Evolutionary conservation across 257 asterid genomes (phyloP), one percentile per base, ranked within the genome.

Genomic region (Ophiorrhiza pumila): DNA sequence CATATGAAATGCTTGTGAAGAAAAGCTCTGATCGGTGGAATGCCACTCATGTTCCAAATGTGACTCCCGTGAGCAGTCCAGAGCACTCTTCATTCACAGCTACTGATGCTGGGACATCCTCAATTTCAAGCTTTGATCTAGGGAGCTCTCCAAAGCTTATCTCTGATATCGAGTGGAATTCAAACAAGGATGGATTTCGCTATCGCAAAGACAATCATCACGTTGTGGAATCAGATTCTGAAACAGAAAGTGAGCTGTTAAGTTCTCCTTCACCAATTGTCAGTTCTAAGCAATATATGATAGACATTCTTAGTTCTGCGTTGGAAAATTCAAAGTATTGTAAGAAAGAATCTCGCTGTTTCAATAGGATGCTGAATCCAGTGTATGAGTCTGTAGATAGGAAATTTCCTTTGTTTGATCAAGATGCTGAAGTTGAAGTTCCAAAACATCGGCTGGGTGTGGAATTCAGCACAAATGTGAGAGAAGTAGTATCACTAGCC

Each of bases 21-120:
- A 76, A 77, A 27, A 74, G 73, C 65, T 68, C 83, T 12, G 81
- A 69, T 72, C 49, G 64, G 55, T 69, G 82, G 83, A 74, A 82
- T 69, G 72, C 69, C 65, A 82, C 73, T 37, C 90, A 80, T 80
- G 97, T 83, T 72, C 98, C 93, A 25, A 89, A 88, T 45, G 98
- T 85, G 81, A 93, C 96, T 77, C 98, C 97, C 23, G 85, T 85
- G 31, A 80, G 90, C 88, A 91, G 98, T 79, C 96, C 97, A 0
- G 96, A 85, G 47, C 82, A 80, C 71, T 57, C 81, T 57, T 77
- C 85, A n/a, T 81, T 77, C 59, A 78, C 83, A 62, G 47, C 72
- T 42, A 79, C 78, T n/a, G 81, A 74, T 31, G 74, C 82, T 41
- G 80, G 87, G 71, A 50, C 85, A 76, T 83, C 97, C 80, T 79